Evolutionary conservation across 108 stramenopile genomes (phyloP).

Genomic region (Cylindrotheca fusiformis): DNA sequence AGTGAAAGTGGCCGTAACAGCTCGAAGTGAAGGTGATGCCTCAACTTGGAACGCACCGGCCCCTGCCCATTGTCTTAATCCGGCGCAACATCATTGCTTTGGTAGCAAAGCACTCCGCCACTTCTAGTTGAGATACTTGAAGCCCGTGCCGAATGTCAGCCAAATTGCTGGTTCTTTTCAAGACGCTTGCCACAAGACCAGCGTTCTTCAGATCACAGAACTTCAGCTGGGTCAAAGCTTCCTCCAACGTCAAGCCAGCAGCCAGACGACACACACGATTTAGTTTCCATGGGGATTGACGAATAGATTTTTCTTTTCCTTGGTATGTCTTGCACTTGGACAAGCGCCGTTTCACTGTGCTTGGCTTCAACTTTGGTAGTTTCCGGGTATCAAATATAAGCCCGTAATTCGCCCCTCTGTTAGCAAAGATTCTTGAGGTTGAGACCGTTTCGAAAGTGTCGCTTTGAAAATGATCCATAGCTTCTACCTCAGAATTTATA

Average conservation of each 20-base stretch:
- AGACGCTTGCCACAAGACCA: conserved; percentile 65
- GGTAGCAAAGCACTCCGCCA: conserved; percentile 84
- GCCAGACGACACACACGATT: conserved; percentile 76
- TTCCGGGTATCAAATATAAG: conserved; percentile 34
- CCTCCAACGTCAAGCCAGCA: conserved; percentile 67
- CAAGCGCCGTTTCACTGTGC: conserved; percentile 56
- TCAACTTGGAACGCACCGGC: conserved; percentile 63
- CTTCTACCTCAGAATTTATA: no score
- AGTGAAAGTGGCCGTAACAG: no score
- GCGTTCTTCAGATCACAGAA: conserved; percentile 67
- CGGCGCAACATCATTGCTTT: conserved; percentile 69
- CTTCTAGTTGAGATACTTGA: conserved; percentile 75
- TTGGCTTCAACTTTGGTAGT: conserved; percentile 73
- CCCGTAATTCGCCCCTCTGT: conserved; percentile 20
- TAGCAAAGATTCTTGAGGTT: conserved; percentile 8
- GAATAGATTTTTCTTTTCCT: conserved; percentile 59
- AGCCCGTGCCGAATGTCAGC: conserved; percentile 71
- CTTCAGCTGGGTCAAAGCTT: conserved; percentile 73
- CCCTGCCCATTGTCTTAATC: conserved; percentile 76
- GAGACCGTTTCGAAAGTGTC: no score
- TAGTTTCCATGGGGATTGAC: conserved; percentile 79
- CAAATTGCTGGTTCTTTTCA: conserved; percentile 65
- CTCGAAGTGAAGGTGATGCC: no score
- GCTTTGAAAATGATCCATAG: no score
- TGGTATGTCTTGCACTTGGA: conserved; percentile 53